Evolutionary conservation across 371 early-diverging fungal genomes (phyloP).

Genomic region (Mucor plumbeus): DNA sequence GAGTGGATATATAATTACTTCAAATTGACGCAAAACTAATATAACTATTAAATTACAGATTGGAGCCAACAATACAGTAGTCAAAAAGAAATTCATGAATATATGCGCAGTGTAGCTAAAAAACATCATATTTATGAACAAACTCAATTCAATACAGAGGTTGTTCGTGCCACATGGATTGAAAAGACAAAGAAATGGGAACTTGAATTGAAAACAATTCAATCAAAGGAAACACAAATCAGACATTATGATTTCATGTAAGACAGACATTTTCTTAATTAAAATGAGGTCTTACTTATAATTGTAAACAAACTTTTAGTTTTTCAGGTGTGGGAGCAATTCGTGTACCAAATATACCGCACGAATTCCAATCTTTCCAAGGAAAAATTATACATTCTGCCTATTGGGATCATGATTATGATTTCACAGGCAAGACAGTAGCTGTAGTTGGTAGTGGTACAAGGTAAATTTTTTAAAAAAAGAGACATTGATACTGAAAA

Average conservation of each 20-base stretch:
- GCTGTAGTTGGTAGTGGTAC: conserved; percentile 63
- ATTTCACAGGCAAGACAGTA: conserved; percentile 53
- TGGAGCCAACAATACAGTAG: conserved; percentile 53
- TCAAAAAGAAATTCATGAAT: conserved; percentile 56
- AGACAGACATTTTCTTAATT: neutral
- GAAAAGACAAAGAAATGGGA: conserved; percentile 45
- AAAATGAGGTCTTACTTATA: too few relatives aligned
- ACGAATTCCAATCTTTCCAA: conserved; percentile 51
- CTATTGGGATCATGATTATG: conserved; percentile 51
- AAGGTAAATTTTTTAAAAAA: conserved; percentile 33
- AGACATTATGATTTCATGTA: conserved; percentile 9
- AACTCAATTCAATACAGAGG: conserved; percentile 53
- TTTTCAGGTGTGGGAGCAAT: conserved; percentile 44
- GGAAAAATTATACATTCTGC: conserved; percentile 57
- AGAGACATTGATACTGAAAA: neutral
- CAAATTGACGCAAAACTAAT: neutral
- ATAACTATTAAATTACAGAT: conserved; percentile 26
- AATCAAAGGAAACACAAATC: neutral
- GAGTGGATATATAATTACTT: neutral
- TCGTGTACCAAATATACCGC: conserved; percentile 56
- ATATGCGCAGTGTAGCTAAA: conserved; percentile 50
- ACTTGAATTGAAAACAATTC: conserved; percentile 30
- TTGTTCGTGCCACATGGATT: conserved; percentile 50
- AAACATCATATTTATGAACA: conserved; percentile 53
- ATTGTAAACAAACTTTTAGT: neutral